Percentiles rank a stretch among this genome's conserved stretches.
Evolutionary conservation across 495 filamentous ascomycete species (phyloP).

Genomic region (Opeltia flavorubescens): DNA sequence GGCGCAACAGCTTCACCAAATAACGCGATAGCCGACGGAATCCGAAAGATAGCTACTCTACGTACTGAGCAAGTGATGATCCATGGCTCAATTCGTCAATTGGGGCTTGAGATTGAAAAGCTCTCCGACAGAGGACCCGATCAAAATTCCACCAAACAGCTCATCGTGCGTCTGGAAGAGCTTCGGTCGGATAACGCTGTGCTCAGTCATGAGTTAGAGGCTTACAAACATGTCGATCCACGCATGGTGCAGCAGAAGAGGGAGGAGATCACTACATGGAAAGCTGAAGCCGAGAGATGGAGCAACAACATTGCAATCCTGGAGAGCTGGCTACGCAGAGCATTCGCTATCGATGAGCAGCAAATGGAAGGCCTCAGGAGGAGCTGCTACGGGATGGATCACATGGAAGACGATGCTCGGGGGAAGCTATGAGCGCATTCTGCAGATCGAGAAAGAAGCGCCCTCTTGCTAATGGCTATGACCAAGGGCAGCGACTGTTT

Average conservation of each 20-base stretch:
- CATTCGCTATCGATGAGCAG: constrained; percentile 37
- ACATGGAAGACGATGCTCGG: constrained; percentile 47
- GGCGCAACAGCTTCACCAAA: too few relatives aligned
- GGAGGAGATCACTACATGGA: constrained; percentile 33
- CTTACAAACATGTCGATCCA: constrained; percentile 37
- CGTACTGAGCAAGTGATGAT: too few relatives aligned
- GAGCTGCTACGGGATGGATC: constrained; percentile 47
- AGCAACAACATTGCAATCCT: constrained; percentile 52
- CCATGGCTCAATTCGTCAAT: too few relatives aligned
- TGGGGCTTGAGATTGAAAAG: background rate
- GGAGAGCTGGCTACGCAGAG: constrained; percentile 42
- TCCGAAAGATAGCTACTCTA: too few relatives aligned
- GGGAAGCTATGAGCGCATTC: constrained; percentile 29
- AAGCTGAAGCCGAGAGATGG: constrained; percentile 34
- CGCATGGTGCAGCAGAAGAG: constrained; percentile 35
- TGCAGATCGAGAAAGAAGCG: too few relatives aligned
- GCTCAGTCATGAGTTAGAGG: constrained; percentile 29
- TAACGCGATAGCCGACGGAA: too few relatives aligned
- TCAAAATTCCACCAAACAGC: background rate
- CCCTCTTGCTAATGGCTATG: too few relatives aligned
- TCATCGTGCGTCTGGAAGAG: background rate
- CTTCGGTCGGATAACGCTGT: constrained; percentile 18
- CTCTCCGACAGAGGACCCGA: background rate
- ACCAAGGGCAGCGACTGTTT: too few relatives aligned
- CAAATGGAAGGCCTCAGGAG: constrained; percentile 35